Evolutionary conservation across 2,329 filamentous ascomycete species (phyloP).

Genomic region (Colletotrichum godetiae): DNA sequence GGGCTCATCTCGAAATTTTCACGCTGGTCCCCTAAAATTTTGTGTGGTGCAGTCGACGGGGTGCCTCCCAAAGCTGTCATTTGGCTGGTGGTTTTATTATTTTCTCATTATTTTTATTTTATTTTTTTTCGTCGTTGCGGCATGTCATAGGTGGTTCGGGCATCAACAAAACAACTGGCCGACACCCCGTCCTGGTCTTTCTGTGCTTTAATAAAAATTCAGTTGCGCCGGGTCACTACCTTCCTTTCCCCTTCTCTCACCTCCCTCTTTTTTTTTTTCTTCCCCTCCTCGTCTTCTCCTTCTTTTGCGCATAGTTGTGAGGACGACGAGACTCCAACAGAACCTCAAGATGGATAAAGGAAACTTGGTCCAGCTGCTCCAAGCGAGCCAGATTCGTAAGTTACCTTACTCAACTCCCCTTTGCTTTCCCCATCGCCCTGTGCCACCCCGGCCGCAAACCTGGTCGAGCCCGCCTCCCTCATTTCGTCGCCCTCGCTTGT

Average conservation of each 20-base stretch:
- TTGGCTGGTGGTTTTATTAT: not conserved
- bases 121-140: conserved; percentile 1
- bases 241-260: conserved; percentile 34
- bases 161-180: conserved; percentile 32
- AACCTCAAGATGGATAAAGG: conserved; percentile 61
- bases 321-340: conserved; percentile 30
- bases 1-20: conserved; percentile 37
- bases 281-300: conserved; percentile 31
- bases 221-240: conserved; percentile 26
- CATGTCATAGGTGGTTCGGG: conserved; percentile 29
- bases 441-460: conserved; percentile 32
- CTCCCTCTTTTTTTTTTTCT: conserved; percentile 34
- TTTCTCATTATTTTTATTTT: conserved; percentile 1
- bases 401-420: conserved; percentile 40
- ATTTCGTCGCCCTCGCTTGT: conserved; percentile 29
- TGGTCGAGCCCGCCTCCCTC: conserved; percentile 25
- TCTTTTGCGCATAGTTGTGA: conserved; percentile 23
- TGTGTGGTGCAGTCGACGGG: conserved; percentile 9
- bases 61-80: conserved; percentile 2
- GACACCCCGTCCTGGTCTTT: conserved; percentile 4
- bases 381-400: conserved; percentile 89
- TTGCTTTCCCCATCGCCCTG: conserved; percentile 17
- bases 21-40: conserved; percentile 33
- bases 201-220: conserved; percentile 30
- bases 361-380: conserved; percentile 86